Base-by-base conservation (phyloP, 768 basidiomycete species). In the Lactifluus pinguis region DNA sequence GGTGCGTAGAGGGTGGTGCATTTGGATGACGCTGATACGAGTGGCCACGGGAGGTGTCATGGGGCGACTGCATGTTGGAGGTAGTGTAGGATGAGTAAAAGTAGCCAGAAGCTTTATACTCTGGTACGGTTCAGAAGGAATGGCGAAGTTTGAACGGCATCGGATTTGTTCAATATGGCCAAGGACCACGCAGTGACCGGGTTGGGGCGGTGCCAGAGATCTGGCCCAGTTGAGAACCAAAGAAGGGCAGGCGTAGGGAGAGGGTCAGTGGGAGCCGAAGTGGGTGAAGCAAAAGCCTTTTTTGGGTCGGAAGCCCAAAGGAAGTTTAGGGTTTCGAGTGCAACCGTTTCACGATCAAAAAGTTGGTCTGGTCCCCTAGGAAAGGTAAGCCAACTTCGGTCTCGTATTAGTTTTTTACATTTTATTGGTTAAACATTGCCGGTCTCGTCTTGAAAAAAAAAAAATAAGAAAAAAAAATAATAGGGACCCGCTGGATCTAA, bases 101-200 rank as follows among this genome's bases (percentile, higher is more conserved):
- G 30, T 17, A 39, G 47, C 14, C 39, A 57, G 61, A 58, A 57
- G 39, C 48, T 62, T 58, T 62, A 62, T 62, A 62, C 44, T 49
- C 34, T 49, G 51, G 45, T 58, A 30, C 17, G 45, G 21, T 53
- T 41, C 29, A 49, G 61, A 53, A 62, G 48, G 52, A 38, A 49
- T 54, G 15, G 52, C 52, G 56, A 62, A 17, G 57, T 49, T 53
- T 62, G 57, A 54, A 58, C 56, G 61, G 56, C 61, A 62, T 62
- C 61, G 30, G 61, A 62, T 62, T 49, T 62, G 60, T 57, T 56
- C 49, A 57, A 61, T 57, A 57, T 38, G n/a, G 56, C 45, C 51
- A 54, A 54, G 2, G 25, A 49, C n/a, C 49, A 58, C n/a, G 48
- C 56, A 62, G 57, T 19, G 61, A 58, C 61, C 61, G 52, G 61